Evolutionary conservation across 306 rosid species (phyloP).

Genomic region (Ochetophila trinervis): DNA sequence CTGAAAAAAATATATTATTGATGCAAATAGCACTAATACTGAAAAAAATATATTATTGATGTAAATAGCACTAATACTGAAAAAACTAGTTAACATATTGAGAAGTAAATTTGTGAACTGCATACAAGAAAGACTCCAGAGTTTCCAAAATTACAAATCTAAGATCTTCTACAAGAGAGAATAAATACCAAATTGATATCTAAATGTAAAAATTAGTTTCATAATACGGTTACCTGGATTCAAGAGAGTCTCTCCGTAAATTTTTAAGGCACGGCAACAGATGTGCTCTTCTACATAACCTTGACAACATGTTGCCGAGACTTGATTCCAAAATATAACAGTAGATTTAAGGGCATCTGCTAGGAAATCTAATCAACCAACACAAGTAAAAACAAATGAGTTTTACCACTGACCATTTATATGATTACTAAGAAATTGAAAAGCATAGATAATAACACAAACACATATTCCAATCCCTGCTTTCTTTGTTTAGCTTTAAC

Average conservation of each 20-base stretch:
- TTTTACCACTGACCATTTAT: too few relatives aligned
- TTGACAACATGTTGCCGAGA: conserved; percentile 49
- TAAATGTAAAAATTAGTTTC: background rate
- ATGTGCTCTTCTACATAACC: conserved; percentile 40
- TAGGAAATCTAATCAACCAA: background rate
- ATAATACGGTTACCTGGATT: conserved; percentile 35
- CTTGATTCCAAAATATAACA: background rate
- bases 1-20: background rate
- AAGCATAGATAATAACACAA: too few relatives aligned
- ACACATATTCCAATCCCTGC: too few relatives aligned
- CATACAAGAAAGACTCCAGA: background rate
- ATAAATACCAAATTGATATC: background rate
- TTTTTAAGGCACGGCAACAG: conserved; percentile 31
- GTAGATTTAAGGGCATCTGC: background rate
- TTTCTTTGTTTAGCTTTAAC: too few relatives aligned
- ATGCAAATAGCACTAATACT: background rate
- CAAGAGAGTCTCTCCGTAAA: conserved; percentile 21
- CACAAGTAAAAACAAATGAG: too few relatives aligned
- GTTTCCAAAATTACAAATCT: background rate
- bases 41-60: background rate
- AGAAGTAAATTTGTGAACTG: background rate
- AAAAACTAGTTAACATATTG: background rate
- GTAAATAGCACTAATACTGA: background rate
- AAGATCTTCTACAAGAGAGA: background rate
- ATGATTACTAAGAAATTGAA: too few relatives aligned